A percentile compares a stretch with the other conserved stretches of the same genome.
These are phyloP conservation scores for Avena sativa DNA, from an alignment of 176 grass and related monocot genomes.

Conservation along the genomic window DNA sequence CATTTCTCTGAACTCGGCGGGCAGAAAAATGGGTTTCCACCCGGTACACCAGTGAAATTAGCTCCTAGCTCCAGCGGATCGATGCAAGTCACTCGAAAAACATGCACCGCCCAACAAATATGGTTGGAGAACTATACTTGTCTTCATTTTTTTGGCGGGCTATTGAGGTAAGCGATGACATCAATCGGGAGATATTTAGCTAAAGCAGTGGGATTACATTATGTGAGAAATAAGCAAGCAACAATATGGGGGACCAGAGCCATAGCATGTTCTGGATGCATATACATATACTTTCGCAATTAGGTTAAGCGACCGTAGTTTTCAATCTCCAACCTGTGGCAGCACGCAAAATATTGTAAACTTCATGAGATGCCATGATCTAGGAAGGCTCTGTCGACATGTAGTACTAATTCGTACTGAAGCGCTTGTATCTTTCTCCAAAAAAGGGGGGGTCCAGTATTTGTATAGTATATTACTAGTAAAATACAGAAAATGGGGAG, in stretches of 20 bases:
- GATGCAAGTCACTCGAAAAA: background rate
- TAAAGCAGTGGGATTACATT: constrained; percentile 29
- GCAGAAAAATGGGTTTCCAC: background rate
- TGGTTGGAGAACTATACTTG: constrained; percentile 1
- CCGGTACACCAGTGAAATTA: background rate
- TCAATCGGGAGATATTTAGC: constrained; percentile 38
- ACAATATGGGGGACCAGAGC: constrained; percentile 39
- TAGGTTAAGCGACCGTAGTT: background rate
- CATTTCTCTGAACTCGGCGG: background rate
- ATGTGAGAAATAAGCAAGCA: constrained; percentile 19
- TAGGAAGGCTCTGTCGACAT: background rate
- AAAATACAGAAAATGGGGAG: background rate
- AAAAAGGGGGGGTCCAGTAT: background rate
- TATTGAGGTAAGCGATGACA: constrained; percentile 69
- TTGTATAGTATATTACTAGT: background rate
- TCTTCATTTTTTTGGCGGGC: background rate
- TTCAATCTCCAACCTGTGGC: constrained; percentile 12
- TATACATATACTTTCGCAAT: constrained; percentile 6
- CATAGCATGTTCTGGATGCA: constrained; percentile 43
- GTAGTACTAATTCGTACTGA: background rate
- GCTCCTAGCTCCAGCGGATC: background rate
- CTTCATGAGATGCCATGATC: background rate
- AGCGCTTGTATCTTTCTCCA: background rate
- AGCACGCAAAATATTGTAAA: background rate
- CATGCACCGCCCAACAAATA: too few species aligned